Evolutionary conservation across 192 early-diverging fungal species (phyloP).

Genomic region (Podila clonocystis): DNA sequence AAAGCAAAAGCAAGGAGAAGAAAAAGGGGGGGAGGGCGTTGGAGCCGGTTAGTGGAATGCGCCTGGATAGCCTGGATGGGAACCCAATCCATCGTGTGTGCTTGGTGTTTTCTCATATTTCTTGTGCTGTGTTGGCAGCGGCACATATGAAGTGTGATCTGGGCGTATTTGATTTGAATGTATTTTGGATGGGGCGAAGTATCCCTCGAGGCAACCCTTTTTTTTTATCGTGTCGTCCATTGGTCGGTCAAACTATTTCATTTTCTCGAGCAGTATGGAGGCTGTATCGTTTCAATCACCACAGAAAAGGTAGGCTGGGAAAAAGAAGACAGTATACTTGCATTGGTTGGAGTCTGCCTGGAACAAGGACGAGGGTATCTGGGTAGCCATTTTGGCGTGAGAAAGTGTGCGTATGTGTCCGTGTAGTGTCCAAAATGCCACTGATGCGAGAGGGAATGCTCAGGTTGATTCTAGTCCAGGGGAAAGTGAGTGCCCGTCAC

Average conservation of each 20-base stretch:
- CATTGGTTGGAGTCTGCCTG: constrained; percentile 31
- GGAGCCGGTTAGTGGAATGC: not conserved
- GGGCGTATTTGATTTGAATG: not conserved
- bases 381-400: constrained; percentile 5
- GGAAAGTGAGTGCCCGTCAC: not conserved
- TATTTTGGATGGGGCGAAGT: not conserved
- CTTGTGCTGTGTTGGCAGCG: no score
- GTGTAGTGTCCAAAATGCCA: not conserved
- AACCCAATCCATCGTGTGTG: no score
- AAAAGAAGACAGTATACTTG: constrained; percentile 9
- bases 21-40: not conserved
- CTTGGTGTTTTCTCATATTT: no score
- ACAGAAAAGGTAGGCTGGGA: not conserved
- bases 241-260: not conserved
- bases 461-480: not conserved
- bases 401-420: not conserved
- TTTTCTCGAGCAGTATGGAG: not conserved
- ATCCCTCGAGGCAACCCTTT: not conserved
- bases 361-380: constrained; percentile 24
- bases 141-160: no score
- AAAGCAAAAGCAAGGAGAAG: not conserved
- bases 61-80: not conserved
- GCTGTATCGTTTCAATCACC: not conserved
- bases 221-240: no score
- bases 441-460: not conserved